phyloP scores from a whole-genome alignment of 2,329 filamentous ascomycete species.

The Rutstroemia sp. region DNA sequence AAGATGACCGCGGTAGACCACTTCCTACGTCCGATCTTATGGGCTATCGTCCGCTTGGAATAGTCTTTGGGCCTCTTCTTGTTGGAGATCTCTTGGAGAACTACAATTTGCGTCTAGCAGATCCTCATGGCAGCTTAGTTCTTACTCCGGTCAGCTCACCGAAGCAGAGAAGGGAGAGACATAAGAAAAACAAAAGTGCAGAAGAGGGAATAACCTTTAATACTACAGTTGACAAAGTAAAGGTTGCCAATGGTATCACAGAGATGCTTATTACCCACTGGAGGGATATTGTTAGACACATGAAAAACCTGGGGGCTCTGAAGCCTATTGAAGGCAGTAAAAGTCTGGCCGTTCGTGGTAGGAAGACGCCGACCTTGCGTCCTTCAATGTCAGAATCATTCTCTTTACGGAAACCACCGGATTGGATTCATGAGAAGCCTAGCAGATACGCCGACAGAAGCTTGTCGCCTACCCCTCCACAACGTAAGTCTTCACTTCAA shows the following conservation, averaged over 20 bases:
- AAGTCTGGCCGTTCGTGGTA: slow-evolving; percentile 12
- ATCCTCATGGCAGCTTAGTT: slow-evolving; percentile 22
- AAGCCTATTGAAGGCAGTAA: slow-evolving; percentile 11
- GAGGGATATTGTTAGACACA: slow-evolving; percentile 54
- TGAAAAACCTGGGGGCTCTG: slow-evolving; percentile 38
- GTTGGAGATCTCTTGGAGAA: slow-evolving; percentile 48
- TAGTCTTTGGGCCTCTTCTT: slow-evolving; percentile 58
- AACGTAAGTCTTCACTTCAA: slow-evolving; percentile 24
- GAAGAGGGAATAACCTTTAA: slow-evolving; percentile 20
- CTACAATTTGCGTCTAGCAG: slow-evolving; percentile 34
- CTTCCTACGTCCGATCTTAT: slow-evolving; percentile 52
- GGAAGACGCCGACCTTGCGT: slow-evolving; percentile 24
- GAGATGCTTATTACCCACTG: slow-evolving; percentile 62
- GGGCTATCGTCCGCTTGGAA: slow-evolving; percentile 55
- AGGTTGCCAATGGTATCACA: slow-evolving; percentile 49
- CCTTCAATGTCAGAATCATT: slow-evolving; percentile 38
- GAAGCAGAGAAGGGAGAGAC: slow-evolving; percentile 36
- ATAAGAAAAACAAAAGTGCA: slow-evolving; percentile 26
- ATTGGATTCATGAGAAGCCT: slow-evolving; percentile 28
- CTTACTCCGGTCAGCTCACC: slow-evolving; percentile 31
- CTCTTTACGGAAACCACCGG: slow-evolving; percentile 32
- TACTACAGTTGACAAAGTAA: slow-evolving; percentile 44
- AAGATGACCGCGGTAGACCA: slow-evolving; percentile 44
- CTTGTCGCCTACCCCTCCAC: slow-evolving; percentile 32
- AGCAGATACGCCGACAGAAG: slow-evolving; percentile 20